Percentiles rank a stretch among this genome's conserved stretches.
Evolutionary conservation across 345 rosid genomes (phyloP).

Genomic region (Orychophragmus violaceus): DNA sequence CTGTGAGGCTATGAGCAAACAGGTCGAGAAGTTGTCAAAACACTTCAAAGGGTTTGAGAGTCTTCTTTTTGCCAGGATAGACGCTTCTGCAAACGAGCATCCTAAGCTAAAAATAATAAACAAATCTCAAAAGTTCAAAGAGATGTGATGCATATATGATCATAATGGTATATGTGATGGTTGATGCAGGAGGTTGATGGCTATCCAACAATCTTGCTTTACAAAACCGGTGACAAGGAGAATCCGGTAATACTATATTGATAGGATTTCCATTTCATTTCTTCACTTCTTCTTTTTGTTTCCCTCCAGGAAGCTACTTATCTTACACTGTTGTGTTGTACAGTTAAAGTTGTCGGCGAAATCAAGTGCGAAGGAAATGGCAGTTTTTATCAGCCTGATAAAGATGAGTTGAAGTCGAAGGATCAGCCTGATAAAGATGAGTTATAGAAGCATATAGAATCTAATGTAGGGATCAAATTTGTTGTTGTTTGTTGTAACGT

Average conservation of each 20-base stretch:
- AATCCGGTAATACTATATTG: conserved; percentile 49
- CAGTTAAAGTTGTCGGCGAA: conserved; percentile 67
- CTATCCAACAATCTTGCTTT: conserved; percentile 66
- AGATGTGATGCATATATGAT: conserved; percentile 37
- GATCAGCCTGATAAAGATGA: conserved; percentile 17
- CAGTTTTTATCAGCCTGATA: conserved; percentile 27
- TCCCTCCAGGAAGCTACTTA: background rate
- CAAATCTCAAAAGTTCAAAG: conserved; percentile 47
- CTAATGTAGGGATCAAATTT: background rate
- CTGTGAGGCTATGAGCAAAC: conserved; percentile 70
- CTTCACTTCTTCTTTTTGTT: conserved; percentile 28
- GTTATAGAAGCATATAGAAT: conserved; percentile 6
- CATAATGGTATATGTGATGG: background rate
- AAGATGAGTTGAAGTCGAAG: conserved; percentile 11
- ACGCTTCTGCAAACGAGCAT: conserved; percentile 86
- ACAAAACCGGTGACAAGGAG: conserved; percentile 54
- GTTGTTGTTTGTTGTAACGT: background rate
- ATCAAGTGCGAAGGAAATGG: conserved; percentile 32
- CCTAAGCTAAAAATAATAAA: conserved; percentile 62
- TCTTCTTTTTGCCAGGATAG: conserved; percentile 73
- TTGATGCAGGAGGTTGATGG: conserved; percentile 64
- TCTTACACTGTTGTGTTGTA: conserved; percentile 36
- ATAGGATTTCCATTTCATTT: background rate
- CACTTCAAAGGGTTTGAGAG: conserved; percentile 67
- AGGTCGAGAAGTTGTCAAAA: conserved; percentile 77